Evolutionary conservation across 495 filamentous ascomycete genomes (phyloP), one percentile per base, ranked within the genome.

Genomic region (Xanthoparmelia taractica): DNA sequence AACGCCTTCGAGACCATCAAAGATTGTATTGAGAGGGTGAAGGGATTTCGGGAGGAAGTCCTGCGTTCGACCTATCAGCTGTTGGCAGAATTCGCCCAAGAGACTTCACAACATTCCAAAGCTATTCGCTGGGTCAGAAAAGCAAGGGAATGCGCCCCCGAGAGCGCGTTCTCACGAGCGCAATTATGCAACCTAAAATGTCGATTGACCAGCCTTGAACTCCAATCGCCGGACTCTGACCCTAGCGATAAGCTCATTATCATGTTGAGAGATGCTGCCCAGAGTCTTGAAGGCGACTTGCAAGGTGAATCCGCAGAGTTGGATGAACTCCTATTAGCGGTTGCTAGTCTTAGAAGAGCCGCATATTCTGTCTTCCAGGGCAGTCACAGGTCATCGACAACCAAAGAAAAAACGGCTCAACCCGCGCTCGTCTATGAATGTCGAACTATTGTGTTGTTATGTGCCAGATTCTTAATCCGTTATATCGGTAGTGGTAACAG

Each of bases 291-390:
- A 58, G 75, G 84, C n/a, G 77, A 82, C 0, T 69, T 91, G 18
- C 81, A 84, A 62, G 89, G 89, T 1, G 85, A 82, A 18, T 71
- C 78, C 6, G 69, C 71, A 15, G 87, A 90, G 60, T 71, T 92
- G n/a, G 87, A 91, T 66, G 86, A 89, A 37, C 75, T 92, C 1
- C 70, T 91, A 18, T 73, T 79, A 18, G 85, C 84, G 63, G 76
- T 89, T n/a, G 85, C 82, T 33, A 77, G 74, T 43, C 77, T 86
- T 31, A 82, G 88, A 65, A 87, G 84, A 67, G 71, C 82, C 23
- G 79, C 82, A 0, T 80, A 86, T 65, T 74, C 75, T 43, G 74
- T 84, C 61, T 74, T 88, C 63, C 75, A 69, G 48, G 54, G 58
- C 27, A 64, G 29, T 11, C 57, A 38, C 61, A 56, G 62, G 48